These are phyloP conservation scores for Phytopythium chamaehyphon DNA, from an alignment of 352 stramenopile species.

Conservation along the genomic window DNA sequence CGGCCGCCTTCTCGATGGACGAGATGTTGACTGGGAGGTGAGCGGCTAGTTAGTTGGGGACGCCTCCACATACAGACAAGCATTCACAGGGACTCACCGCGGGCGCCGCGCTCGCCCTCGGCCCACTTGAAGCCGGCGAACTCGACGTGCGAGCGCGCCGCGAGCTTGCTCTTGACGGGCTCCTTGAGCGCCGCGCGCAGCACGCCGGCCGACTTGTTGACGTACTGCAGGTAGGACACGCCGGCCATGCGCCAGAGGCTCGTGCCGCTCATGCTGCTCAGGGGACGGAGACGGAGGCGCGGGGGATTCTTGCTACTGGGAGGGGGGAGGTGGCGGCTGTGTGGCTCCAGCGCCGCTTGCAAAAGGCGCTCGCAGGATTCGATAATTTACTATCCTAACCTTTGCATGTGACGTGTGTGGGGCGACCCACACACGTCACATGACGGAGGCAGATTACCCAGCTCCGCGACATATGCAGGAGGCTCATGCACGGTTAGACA, in stretches of 20 bases:
- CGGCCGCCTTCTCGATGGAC: slow-evolving; percentile 80
- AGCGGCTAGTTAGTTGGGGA: too few relatives aligned
- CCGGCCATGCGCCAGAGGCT: slow-evolving; percentile 85
- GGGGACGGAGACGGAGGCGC: background rate
- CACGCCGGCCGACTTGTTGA: slow-evolving; percentile 78
- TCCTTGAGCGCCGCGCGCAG: slow-evolving; percentile 80
- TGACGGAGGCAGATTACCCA: too few relatives aligned
- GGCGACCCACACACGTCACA: too few relatives aligned
- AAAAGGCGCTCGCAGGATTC: too few relatives aligned
- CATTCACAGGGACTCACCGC: slow-evolving; percentile 62
- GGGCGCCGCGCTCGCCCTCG: slow-evolving; percentile 72
- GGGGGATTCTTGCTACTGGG: background rate
- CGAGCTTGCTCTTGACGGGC: slow-evolving; percentile 82
- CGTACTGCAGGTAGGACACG: slow-evolving; percentile 87
- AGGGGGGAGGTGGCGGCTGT: too few relatives aligned
- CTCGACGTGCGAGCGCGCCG: slow-evolving; percentile 67
- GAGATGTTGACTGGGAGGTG: slow-evolving; percentile 47
- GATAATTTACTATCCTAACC: too few relatives aligned
- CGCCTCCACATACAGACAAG: background rate
- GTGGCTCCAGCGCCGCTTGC: too few relatives aligned
- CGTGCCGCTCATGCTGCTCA: slow-evolving; percentile 33
- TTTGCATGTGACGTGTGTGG: too few relatives aligned
- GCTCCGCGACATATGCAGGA: too few relatives aligned
- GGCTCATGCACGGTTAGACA: too few relatives aligned
- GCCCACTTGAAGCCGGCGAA: slow-evolving; percentile 86